Conservation (phyloP, 1,139 yeast genomes). For the Hansenula sp. region DNA sequence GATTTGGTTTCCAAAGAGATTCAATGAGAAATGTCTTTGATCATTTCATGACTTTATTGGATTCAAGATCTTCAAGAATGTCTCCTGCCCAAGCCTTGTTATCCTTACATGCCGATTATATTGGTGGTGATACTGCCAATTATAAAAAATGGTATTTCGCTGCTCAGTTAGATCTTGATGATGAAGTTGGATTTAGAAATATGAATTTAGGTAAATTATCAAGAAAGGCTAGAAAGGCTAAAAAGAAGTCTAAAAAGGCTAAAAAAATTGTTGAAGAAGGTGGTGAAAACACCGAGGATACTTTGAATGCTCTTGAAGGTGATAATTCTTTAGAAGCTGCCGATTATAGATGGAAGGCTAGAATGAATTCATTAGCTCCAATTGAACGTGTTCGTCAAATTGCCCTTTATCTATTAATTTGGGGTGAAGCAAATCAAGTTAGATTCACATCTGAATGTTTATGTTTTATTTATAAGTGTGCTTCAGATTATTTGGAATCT, state of each 20-base stretch:
- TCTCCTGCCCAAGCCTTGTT: constrained; percentile 92
- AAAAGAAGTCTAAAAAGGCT: constrained; percentile 62
- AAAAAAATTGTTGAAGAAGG: constrained; percentile 50
- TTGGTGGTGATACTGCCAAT: constrained; percentile 91
- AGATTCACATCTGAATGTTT: constrained; percentile 91
- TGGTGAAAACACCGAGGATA: constrained; percentile 41
- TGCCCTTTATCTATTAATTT: constrained; percentile 81
- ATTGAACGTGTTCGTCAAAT: constrained; percentile 86
- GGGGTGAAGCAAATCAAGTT: constrained; percentile 99
- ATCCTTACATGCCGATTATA: constrained; percentile 93
- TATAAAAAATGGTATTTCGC: constrained; percentile 97
- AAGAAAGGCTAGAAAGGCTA: constrained; percentile 48
- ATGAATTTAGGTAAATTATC: constrained; percentile 75
- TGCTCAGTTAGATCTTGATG: constrained; percentile 83
- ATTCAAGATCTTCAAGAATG: constrained; percentile 95
- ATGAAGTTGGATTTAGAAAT: constrained; percentile 72
- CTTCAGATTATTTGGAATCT: constrained; percentile 80
- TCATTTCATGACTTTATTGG: constrained; percentile 88
- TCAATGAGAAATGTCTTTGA: constrained; percentile 97
- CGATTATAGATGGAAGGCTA: constrained; percentile 78
- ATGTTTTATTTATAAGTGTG: constrained; percentile 92
- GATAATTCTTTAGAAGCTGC: constrained; percentile 80
- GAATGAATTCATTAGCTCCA: constrained; percentile 67
- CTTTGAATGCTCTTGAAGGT: constrained; percentile 73
- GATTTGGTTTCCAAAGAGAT: constrained; percentile 97